Evolutionary conservation across 2,329 filamentous ascomycete genomes (phyloP).

Genomic region (Pseudopyricularia cyperi): DNA sequence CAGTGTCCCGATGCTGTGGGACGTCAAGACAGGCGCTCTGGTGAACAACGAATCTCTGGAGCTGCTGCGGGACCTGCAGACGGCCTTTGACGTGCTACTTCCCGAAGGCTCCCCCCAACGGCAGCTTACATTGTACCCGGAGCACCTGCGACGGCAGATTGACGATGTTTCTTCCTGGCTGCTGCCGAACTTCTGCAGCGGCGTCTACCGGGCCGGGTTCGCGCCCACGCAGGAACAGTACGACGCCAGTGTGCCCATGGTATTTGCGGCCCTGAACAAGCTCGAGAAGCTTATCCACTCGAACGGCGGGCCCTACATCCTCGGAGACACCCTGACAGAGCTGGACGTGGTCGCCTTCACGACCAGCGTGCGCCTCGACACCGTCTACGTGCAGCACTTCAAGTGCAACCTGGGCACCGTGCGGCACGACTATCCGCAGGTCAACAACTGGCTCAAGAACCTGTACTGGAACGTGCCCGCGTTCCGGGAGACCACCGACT

Average conservation of each 20-base stretch:
- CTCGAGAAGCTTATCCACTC: slow-evolving; percentile 31
- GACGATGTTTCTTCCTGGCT: slow-evolving; percentile 40
- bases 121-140: slow-evolving; percentile 37
- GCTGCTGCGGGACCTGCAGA: slow-evolving; percentile 43
- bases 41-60: slow-evolving; percentile 51
- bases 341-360: slow-evolving; percentile 44
- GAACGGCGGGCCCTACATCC: slow-evolving; percentile 34
- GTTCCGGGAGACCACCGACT: slow-evolving; percentile 47
- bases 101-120: slow-evolving; percentile 20
- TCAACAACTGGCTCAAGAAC: slow-evolving; percentile 47
- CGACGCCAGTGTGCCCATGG: slow-evolving; percentile 35
- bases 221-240: slow-evolving; percentile 40
- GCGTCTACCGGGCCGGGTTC: slow-evolving; percentile 51
- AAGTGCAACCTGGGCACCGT: slow-evolving; percentile 52
- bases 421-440: slow-evolving; percentile 43
- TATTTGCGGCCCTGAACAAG: slow-evolving; percentile 47
- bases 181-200: slow-evolving; percentile 40
- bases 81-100: slow-evolving; percentile 37
- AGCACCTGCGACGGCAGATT: slow-evolving; percentile 30
- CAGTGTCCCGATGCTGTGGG: slow-evolving; percentile 49
- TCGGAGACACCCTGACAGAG: slow-evolving; percentile 43
- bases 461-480: slow-evolving; percentile 43
- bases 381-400: slow-evolving; percentile 52
- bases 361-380: slow-evolving; percentile 46
- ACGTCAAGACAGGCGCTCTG: slow-evolving; percentile 38